Base-by-base conservation (phyloP, 2,329 filamentous ascomycete genomes). In the Botrytis elliptica region DNA sequence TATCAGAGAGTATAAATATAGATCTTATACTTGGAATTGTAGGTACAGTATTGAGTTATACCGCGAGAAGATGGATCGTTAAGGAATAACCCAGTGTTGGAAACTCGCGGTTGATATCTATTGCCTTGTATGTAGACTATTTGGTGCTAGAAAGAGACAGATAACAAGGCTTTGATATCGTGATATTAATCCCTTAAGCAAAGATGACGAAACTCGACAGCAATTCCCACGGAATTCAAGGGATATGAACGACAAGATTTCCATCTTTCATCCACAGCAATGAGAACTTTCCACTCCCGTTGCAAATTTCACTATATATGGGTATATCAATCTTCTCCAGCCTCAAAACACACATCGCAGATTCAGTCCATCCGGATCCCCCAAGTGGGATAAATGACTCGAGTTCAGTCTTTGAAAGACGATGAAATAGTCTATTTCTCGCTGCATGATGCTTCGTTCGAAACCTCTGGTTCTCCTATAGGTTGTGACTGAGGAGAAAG, bases 331-430 rank as follows among this genome's bases (percentile, higher is more conserved):
- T 52, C 46, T 25, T 52, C 46, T 12, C 22, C 22, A 25, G 1
- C 1, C 46, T 52, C 22, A 52, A 52, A 2, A 25, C 22, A 0
- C 46, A 25, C 20, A 49, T 49, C 8, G 46, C 46, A 49, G 46
- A 49, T 22, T 49, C 18, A 3, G 20, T 44, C 18, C 42, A 44
- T 8, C 5, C 42, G 1, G 16, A 18, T 18, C 44, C 3, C 44
- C 3, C 7, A 9, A 10, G 22, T 22, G 7, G 1, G 10, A 49
- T 49, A 10, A 22, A 2, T 22, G 20, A 49, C 9, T 8, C 44
- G 8, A 22, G 18, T 49, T 2, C 3, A 10, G 20, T 4, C 20
- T 2, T 49, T 22, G 3, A 3, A 0, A 3, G 0, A 10, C 18
- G 22, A 4, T 3, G 9, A 49, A 49, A 20, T 8, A 9, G 3